Percentiles rank a stretch among this genome's conserved stretches.
phyloP scores from a whole-genome alignment of 768 basidiomycete species.

The Lactarius deliciosus region DNA sequence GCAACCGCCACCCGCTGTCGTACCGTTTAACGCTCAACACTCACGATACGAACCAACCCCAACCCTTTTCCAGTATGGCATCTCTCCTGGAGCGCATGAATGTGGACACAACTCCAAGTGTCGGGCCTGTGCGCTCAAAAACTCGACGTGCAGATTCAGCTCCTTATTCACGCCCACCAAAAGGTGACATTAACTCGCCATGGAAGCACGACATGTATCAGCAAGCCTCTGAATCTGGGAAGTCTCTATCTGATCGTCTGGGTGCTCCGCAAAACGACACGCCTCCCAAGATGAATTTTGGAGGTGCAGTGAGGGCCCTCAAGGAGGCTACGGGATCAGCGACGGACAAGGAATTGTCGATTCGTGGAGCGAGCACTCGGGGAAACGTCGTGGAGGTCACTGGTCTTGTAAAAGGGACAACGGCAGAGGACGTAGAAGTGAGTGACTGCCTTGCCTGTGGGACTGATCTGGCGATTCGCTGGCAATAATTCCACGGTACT shows the following conservation, averaged over 20 bases:
- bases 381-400: conserved; percentile 31
- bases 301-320: conserved; percentile 26
- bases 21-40: conserved; percentile 1
- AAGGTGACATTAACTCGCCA: conserved; percentile 28
- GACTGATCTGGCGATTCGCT: not conserved
- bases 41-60: not conserved
- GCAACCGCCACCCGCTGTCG: not conserved
- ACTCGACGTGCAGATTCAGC: conserved; percentile 23
- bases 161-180: conserved; percentile 29
- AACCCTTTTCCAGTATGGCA: conserved; percentile 20
- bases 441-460: not conserved
- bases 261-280: conserved; percentile 8
- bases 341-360: conserved; percentile 24
- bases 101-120: conserved; percentile 15
- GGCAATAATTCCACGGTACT: not conserved
- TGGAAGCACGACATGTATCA: conserved; percentile 30
- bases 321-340: conserved; percentile 26
- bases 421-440: conserved; percentile 31
- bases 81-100: conserved; percentile 32
- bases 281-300: conserved; percentile 30
- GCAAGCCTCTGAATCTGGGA: conserved; percentile 14
- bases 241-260: conserved; percentile 27
- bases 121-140: conserved; percentile 29
- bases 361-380: conserved; percentile 29
- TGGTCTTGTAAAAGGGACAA: conserved; percentile 31